Evolutionary conservation across 2,329 filamentous ascomycete genomes (phyloP).

Genomic region (Fusarium devonianum): DNA sequence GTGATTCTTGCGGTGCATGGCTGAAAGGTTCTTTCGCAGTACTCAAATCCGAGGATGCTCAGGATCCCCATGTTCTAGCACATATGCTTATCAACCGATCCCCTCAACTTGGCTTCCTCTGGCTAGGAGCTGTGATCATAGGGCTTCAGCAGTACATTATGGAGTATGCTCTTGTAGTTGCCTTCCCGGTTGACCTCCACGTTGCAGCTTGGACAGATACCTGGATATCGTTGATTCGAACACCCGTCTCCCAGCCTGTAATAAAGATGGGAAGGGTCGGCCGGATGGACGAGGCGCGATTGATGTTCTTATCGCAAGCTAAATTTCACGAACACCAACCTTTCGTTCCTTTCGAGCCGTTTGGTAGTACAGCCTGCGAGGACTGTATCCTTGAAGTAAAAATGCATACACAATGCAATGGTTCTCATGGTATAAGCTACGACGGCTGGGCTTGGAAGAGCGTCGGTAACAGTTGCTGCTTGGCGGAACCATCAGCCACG

Average conservation of each 20-base stretch:
- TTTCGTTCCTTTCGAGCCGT: not conserved
- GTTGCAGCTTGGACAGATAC: conserved; percentile 3
- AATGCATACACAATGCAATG: not conserved
- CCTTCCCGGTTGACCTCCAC: not conserved
- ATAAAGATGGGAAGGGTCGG: not conserved
- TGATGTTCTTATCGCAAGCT: not conserved
- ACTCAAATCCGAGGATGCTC: not conserved
- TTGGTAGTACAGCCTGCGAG: not conserved
- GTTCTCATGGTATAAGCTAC: too few species aligned
- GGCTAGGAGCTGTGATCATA: conserved; percentile 1
- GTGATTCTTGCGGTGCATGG: conserved; percentile 4
- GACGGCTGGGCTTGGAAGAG: too few species aligned
- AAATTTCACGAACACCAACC: not conserved
- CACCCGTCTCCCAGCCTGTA: not conserved
- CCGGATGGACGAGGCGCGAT: not conserved
- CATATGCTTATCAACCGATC: not conserved
- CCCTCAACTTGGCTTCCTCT: conserved; percentile 6
- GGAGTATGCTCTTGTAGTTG: not conserved
- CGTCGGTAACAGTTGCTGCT: too few species aligned
- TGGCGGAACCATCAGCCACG: too few species aligned
- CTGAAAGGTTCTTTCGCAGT: conserved; percentile 1
- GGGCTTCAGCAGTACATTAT: conserved; percentile 47
- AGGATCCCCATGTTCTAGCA: not conserved
- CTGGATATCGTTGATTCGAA: not conserved
- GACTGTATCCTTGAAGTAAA: not conserved